Conservation (phyloP, 2,329 filamentous ascomycete genomes). For the Botrytis squamosa region DNA sequence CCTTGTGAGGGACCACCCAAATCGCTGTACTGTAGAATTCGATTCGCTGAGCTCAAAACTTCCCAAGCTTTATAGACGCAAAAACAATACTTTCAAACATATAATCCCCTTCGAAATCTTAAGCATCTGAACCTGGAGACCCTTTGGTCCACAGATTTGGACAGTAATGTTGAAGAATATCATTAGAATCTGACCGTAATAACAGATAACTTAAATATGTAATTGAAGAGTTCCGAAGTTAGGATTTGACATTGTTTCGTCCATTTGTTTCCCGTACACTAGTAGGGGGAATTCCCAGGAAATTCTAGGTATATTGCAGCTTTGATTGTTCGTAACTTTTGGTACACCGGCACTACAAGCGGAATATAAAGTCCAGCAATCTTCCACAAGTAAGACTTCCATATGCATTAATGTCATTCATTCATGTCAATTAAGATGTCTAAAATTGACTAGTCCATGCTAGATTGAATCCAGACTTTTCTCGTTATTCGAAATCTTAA, state of each 20-base stretch:
- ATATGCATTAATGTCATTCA: conserved; percentile 17
- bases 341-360: not conserved
- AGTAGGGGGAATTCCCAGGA: not conserved
- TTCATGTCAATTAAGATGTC: conserved; percentile 19
- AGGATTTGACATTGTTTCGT: not conserved
- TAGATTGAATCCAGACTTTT: conserved; percentile 18
- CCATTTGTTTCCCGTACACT: not conserved
- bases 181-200: no score
- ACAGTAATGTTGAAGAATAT: not conserved
- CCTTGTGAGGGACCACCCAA: not conserved
- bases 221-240: not conserved
- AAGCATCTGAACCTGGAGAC: not conserved
- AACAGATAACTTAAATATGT: not conserved
- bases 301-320: not conserved
- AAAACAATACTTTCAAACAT: not conserved
- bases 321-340: not conserved
- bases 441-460: conserved; percentile 15
- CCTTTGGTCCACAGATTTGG: not conserved
- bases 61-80: not conserved
- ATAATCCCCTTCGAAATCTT: not conserved
- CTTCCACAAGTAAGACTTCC: not conserved
- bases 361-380: not conserved
- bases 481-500: conserved; percentile 39
- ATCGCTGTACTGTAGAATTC: not conserved
- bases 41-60: not conserved